Percentiles rank a stretch among this genome's conserved stretches.
phyloP scores from a whole-genome alignment of 129 eudicot species.

The Pseudognaphalium luteoalbum region DNA sequence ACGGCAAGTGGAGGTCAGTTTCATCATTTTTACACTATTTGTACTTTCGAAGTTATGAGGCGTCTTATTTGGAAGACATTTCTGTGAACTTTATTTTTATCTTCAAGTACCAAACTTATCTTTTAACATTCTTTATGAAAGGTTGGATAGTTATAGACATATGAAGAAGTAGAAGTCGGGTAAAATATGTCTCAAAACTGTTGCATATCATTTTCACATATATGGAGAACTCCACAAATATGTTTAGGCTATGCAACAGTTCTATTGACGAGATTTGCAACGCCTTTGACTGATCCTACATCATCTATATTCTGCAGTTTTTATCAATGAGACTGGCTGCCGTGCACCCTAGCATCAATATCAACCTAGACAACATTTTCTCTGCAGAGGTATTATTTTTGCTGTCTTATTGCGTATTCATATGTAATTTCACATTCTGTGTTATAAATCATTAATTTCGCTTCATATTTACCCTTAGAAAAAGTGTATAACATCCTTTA shows the following conservation, averaged over 20 bases:
- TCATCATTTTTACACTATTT: not conserved
- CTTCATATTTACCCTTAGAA: slow-evolving; percentile 10
- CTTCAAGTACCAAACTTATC: not conserved
- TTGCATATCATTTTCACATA: slow-evolving; percentile 2
- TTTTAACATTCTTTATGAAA: not conserved
- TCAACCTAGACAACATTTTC: slow-evolving; percentile 75
- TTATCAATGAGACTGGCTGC: slow-evolving; percentile 99
- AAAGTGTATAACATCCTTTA: slow-evolving; percentile 8
- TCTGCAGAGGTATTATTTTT: slow-evolving; percentile 61
- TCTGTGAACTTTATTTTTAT: not conserved
- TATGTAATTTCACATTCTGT: slow-evolving; percentile 32
- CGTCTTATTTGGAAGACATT: not conserved
- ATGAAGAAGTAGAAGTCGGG: not conserved
- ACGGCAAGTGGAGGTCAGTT: slow-evolving; percentile 89
- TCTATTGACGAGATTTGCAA: not conserved
- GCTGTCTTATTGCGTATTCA: slow-evolving; percentile 25
- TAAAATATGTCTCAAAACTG: not conserved
- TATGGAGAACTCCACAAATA: not conserved
- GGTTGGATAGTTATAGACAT: not conserved
- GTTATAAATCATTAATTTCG: slow-evolving; percentile 12
- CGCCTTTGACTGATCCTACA: slow-evolving; percentile 17
- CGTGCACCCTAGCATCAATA: slow-evolving; percentile 79
- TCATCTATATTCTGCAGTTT: slow-evolving; percentile 46
- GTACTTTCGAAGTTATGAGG: not conserved
- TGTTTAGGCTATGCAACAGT: not conserved